Evolutionary conservation across 2,329 filamentous ascomycete species (phyloP), one percentile per base, ranked within the genome.

Genomic region (Exutisphaerella laricina): DNA sequence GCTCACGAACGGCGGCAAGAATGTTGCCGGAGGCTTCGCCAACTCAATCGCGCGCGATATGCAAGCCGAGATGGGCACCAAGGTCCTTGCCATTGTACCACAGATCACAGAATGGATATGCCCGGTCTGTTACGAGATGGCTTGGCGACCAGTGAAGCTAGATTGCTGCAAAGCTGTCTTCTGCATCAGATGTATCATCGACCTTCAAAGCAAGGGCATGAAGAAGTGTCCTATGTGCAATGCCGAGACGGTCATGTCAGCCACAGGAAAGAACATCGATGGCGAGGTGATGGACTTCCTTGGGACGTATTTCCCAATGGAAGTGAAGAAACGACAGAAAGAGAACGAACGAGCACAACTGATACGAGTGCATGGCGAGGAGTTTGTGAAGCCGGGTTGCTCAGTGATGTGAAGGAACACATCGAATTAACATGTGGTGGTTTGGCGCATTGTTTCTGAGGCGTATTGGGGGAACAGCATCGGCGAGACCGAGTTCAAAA

Each of bases 71-170:
- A 78, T 94, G 49, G 82, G 82, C 1, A 75, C 78, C 22, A 78
- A 88, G 47, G 73, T 94, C 3, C 72, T 94, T 13, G 75, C 76
- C 8, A 71, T 84, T 32, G 82, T 94, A 5, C 88, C 88, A 1
- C 85, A 88, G 56, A 66, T 92, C n/a, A 82, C 88, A 58, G 88
- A 94, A 65, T 90, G 88, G 65, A 72, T 81, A 6, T 94, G 87
- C 56, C 86, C 87, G 1, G 79, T 92, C 46, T 92, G 88, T 66
- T 82, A 83, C 55, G 77, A 77, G 31, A 79, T 94, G 45, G 79
- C 83, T n/a, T 92, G 84, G 72, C 79, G 85, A 54, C 88, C 88
- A 0, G 78, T 94, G n/a, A 78, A 81, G 17, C 71, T 94, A 23
- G 73, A 75, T 10, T 66, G 63, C 49, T 94, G 88, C 63, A 69